phyloP scores from a whole-genome alignment of 2,329 filamentous ascomycete species.

The Ophiosphaerella narmari region DNA sequence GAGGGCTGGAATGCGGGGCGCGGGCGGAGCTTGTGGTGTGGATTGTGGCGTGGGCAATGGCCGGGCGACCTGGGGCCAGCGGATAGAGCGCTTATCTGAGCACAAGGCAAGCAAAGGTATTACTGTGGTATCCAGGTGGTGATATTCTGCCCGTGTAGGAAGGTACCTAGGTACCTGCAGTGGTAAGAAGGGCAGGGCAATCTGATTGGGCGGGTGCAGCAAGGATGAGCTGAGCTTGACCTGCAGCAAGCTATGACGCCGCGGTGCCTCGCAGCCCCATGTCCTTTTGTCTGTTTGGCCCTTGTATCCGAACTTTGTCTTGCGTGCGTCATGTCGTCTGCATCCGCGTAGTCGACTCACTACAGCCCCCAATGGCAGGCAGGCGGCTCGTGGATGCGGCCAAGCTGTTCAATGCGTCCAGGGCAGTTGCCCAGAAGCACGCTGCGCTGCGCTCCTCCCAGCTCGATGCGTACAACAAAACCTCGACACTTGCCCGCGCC shows the following conservation, averaged over 20 bases:
- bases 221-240: constrained; percentile 18
- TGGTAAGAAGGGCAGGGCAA: neutral
- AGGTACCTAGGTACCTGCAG: constrained; percentile 9
- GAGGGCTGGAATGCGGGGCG: too few relatives aligned
- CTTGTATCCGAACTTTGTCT: too few relatives aligned
- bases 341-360: constrained; percentile 17
- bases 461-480: constrained; percentile 65
- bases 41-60: too few relatives aligned
- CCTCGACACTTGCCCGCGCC: constrained; percentile 67
- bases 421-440: constrained; percentile 58
- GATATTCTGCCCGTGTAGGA: neutral
- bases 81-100: too few relatives aligned
- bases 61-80: too few relatives aligned
- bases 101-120: too few relatives aligned
- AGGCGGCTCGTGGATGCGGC: constrained; percentile 57
- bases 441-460: constrained; percentile 63
- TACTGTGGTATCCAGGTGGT: too few relatives aligned
- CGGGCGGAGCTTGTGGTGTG: too few relatives aligned
- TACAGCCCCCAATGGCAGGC: constrained; percentile 52
- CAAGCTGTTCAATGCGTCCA: constrained; percentile 55
- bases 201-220: constrained; percentile 3
- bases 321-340: constrained; percentile 13
- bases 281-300: constrained; percentile 10
- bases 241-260: constrained; percentile 37
- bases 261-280: constrained; percentile 6